Conservation (phyloP, 495 filamentous ascomycete species). For the Bathelium albidoporum region DNA sequence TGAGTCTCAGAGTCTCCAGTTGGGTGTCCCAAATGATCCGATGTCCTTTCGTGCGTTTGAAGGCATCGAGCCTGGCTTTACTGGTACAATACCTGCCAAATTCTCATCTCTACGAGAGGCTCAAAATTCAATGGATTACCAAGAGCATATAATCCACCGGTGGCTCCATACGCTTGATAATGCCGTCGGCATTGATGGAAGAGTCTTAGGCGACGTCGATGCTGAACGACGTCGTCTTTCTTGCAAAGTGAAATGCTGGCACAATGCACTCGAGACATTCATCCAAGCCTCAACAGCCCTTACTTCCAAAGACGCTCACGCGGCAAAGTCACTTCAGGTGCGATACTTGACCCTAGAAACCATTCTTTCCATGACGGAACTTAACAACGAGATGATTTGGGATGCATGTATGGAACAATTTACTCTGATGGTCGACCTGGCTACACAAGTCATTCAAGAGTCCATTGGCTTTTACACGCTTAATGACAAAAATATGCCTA, state of each 20-base stretch:
- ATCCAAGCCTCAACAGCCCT: background rate
- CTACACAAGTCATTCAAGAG: background rate
- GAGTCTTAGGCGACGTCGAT: background rate
- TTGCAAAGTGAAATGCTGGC: background rate
- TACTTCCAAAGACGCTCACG: background rate
- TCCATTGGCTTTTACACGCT: background rate
- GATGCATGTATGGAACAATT: background rate
- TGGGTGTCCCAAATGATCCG: background rate
- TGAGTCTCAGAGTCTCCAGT: background rate
- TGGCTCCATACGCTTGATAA: background rate
- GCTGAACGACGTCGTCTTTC: background rate
- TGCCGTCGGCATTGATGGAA: background rate
- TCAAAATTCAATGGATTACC: background rate
- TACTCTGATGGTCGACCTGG: constrained; percentile 4
- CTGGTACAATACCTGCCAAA: background rate
- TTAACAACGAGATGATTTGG: background rate
- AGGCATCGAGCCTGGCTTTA: background rate
- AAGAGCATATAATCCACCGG: background rate
- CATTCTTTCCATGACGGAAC: background rate
- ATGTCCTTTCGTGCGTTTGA: background rate
- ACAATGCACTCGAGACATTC: background rate
- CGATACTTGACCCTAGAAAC: background rate
- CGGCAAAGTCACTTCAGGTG: background rate
- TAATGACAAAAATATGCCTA: background rate
- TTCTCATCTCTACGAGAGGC: background rate